Base-by-base conservation (phyloP, 805 yeast species). In the Metschnikowia proteae region DNA sequence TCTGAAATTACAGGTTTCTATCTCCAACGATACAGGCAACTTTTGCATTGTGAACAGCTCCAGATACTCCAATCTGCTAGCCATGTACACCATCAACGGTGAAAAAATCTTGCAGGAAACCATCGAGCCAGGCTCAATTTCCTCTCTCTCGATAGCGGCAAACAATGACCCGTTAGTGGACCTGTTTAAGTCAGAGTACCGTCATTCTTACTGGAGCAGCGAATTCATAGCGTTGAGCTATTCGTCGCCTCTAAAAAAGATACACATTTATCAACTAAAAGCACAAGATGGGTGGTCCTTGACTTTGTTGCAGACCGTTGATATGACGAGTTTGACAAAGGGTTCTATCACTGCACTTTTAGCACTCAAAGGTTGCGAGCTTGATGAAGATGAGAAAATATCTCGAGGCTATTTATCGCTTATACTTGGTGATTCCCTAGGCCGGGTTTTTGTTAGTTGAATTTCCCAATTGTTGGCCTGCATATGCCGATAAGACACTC, bases 21-120 rank as follows among this genome's bases (percentile, higher is more conserved):
- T 83, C 25, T 79, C 85, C 0, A 73, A 77, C 55, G 80, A 76
- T 41, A 65, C 80, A 1, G 91, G 89, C 0, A 67, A 70, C 39
- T 72, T 85, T 38, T 77, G 78, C 3, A 58, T 73, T 0, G 52
- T 73, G 9, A 65, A 58, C 51, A 37, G 55, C 28, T 50, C 58
- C 13, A 51, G 50, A 32, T 51, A 52, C 27, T 28, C 45, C 45
- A 63, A 48, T 35, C 46, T 32, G 0, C 48, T 82, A 13, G 54
- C 55, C 2, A 36, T 84, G 0, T 78, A 63, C 57, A 81, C 81
- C 7, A 60, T 83, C 17, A 83, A 84, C 58, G 88, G 88, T 0
- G 73, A 73, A 6, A 39, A 61, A 3, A 67, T 79, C 6, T 42
- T 66, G 11, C 44, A 60, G 7, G 52, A 63, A 23, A 33, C 37